These are phyloP conservation scores for Mycena haematopus DNA, from an alignment of 768 basidiomycete genomes.

Conservation along the genomic window DNA sequence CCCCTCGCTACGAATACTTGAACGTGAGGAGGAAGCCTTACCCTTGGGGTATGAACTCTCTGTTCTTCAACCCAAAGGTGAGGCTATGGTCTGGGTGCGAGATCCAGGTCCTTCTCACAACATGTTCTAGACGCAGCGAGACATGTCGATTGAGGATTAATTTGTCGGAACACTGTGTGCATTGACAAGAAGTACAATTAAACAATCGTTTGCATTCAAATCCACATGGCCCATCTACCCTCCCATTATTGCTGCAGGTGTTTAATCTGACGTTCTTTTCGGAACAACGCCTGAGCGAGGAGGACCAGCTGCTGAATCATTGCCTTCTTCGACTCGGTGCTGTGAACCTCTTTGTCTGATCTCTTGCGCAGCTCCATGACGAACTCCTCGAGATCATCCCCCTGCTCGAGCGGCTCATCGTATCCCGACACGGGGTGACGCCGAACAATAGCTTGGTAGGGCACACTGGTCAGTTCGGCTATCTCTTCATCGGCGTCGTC, in stretches of 20 bases:
- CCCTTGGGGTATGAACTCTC: constrained; percentile 85
- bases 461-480: constrained; percentile 20
- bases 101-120: background rate
- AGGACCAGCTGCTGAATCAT: constrained; percentile 20
- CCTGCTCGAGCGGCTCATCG: constrained; percentile 21
- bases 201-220: constrained; percentile 15
- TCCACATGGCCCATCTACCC: constrained; percentile 6
- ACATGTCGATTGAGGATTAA: constrained; percentile 31
- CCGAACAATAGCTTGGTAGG: constrained; percentile 9
- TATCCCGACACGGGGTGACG: constrained; percentile 21
- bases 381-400: constrained; percentile 18
- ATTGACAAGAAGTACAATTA: constrained; percentile 18
- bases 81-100: constrained; percentile 30
- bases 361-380: constrained; percentile 27
- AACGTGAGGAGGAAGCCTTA: constrained; percentile 80
- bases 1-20: constrained; percentile 77
- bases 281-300: constrained; percentile 26
- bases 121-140: constrained; percentile 26
- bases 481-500: constrained; percentile 29
- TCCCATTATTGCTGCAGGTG: constrained; percentile 24
- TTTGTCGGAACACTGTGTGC: constrained; percentile 12
- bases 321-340: constrained; percentile 19
- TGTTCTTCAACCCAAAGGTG: constrained; percentile 83
- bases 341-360: constrained; percentile 26
- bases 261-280: constrained; percentile 30